Percentiles rank a stretch among this genome's conserved stretches.
Conservation (phyloP, 305 asterid genomes). For the Rubia peregrina region DNA sequence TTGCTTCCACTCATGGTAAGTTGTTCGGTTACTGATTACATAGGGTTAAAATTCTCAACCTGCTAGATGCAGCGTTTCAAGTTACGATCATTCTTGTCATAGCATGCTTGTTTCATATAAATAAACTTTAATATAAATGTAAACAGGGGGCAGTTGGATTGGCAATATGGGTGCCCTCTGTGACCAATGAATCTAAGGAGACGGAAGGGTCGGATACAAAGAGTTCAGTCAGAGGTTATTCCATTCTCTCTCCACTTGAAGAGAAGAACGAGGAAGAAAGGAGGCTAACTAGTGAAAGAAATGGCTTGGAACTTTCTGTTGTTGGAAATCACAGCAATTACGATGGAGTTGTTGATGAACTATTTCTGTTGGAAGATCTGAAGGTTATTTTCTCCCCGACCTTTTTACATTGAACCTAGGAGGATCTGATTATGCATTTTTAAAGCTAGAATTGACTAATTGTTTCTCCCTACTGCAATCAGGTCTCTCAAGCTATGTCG, state of each 20-base stretch:
- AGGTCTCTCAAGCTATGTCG: slow-evolving; percentile 90
- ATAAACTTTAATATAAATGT: slow-evolving; percentile 10
- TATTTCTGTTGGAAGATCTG: slow-evolving; percentile 50
- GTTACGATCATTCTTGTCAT: neutral
- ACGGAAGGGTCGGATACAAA: slow-evolving; percentile 41
- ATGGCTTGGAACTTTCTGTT: slow-evolving; percentile 60
- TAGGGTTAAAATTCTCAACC: neutral
- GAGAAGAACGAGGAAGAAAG: slow-evolving; percentile 38
- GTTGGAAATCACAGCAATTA: slow-evolving; percentile 35
- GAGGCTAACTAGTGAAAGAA: slow-evolving; percentile 44
- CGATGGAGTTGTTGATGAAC: slow-evolving; percentile 50
- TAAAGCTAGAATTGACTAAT: slow-evolving; percentile 5
- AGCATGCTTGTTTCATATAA: neutral
- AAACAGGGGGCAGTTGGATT: slow-evolving; percentile 97
- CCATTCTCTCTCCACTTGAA: slow-evolving; percentile 54
- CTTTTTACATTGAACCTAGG: slow-evolving; percentile 13
- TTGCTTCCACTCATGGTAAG: slow-evolving; percentile 95
- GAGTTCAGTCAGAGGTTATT: slow-evolving; percentile 50
- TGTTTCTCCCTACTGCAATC: slow-evolving; percentile 24
- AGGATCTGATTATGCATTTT: slow-evolving; percentile 15
- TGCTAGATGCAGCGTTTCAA: neutral
- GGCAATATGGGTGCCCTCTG: slow-evolving; percentile 99
- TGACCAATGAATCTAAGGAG: slow-evolving; percentile 73
- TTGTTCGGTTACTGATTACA: neutral
- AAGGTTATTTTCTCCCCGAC: slow-evolving; percentile 42